These are phyloP conservation scores for Stylonectria norvegica DNA, from an alignment of 2,329 filamentous ascomycete species.

Conservation along the genomic window DNA sequence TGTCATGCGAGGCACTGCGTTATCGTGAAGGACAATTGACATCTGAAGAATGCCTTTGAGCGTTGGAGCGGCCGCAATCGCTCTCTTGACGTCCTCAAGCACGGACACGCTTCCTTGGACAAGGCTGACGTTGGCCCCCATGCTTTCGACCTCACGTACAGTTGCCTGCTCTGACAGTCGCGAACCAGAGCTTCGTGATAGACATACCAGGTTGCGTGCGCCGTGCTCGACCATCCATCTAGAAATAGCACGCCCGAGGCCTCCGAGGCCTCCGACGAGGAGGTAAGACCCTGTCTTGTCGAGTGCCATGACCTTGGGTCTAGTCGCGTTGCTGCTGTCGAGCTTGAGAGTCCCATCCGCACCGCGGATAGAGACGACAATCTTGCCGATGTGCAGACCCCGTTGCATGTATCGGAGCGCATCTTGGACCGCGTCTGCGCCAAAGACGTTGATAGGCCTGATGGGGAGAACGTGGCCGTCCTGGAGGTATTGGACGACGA, in stretches of 20 bases:
- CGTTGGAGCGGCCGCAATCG: slow-evolving; percentile 15
- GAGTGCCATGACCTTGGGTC: slow-evolving; percentile 5
- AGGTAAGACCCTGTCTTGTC: slow-evolving; percentile 26
- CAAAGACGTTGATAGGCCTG: slow-evolving; percentile 23
- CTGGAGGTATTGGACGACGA: slow-evolving; percentile 6
- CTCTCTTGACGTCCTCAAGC: slow-evolving; percentile 25
- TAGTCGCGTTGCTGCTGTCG: background rate
- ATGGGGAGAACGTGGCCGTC: slow-evolving; percentile 20
- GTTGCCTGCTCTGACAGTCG: slow-evolving; percentile 11
- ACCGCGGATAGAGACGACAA: slow-evolving; percentile 32
- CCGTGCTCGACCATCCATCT: slow-evolving; percentile 31
- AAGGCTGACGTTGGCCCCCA: slow-evolving; percentile 25
- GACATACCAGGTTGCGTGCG: slow-evolving; percentile 26
- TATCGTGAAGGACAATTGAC: slow-evolving; percentile 34
- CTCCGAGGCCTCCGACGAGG: slow-evolving; percentile 32
- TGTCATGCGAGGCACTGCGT: slow-evolving; percentile 28
- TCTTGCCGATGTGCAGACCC: slow-evolving; percentile 41
- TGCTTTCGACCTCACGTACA: slow-evolving; percentile 21
- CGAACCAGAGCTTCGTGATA: slow-evolving; percentile 25
- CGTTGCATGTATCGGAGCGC: slow-evolving; percentile 44
- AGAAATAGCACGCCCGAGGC: slow-evolving; percentile 28
- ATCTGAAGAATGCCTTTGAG: slow-evolving; percentile 41
- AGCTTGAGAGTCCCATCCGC: slow-evolving; percentile 2
- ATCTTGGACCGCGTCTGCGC: slow-evolving; percentile 28
- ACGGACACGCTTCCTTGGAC: slow-evolving; percentile 33